Conservation (phyloP, 257 asterid genomes). For the Plectranthus barbatus region DNA sequence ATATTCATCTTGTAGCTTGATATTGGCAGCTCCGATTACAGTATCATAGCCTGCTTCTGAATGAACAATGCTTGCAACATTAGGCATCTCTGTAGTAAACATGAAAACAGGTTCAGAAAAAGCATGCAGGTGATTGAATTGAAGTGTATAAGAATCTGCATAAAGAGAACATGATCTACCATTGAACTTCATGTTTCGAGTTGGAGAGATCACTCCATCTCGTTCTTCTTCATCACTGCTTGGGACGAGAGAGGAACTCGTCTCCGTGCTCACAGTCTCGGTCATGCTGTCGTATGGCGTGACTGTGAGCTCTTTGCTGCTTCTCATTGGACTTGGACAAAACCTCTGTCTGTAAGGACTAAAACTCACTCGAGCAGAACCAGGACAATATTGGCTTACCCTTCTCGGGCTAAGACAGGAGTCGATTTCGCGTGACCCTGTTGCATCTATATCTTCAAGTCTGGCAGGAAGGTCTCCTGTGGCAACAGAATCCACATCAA, state of each 20-base stretch:
- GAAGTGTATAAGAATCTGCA: background rate
- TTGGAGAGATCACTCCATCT: background rate
- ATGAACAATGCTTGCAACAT: background rate
- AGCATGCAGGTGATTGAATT: background rate
- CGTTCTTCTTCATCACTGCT: constrained; percentile 9
- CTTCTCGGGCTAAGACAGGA: constrained; percentile 25
- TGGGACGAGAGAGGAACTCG: no score
- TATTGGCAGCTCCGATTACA: background rate
- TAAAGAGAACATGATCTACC: constrained; percentile 19
- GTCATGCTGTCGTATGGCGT: no score
- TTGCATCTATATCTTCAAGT: constrained; percentile 14
- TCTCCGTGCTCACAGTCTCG: no score
- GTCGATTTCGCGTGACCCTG: constrained; percentile 30
- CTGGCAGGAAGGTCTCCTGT: constrained; percentile 47
- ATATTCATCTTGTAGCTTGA: constrained; percentile 4
- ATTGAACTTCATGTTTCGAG: constrained; percentile 7
- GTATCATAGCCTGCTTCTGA: constrained; percentile 12
- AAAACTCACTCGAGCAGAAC: constrained; percentile 18
- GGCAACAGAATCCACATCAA: constrained; percentile 38
- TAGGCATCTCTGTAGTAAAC: constrained; percentile 18
- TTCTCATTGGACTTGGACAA: no score
- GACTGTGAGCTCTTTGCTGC: no score
- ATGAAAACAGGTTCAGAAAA: background rate
- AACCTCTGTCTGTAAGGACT: background rate
- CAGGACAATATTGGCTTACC: constrained; percentile 9